phyloP scores from a whole-genome alignment of 257 asterid genomes.

The Solanum chiquidenum region DNA sequence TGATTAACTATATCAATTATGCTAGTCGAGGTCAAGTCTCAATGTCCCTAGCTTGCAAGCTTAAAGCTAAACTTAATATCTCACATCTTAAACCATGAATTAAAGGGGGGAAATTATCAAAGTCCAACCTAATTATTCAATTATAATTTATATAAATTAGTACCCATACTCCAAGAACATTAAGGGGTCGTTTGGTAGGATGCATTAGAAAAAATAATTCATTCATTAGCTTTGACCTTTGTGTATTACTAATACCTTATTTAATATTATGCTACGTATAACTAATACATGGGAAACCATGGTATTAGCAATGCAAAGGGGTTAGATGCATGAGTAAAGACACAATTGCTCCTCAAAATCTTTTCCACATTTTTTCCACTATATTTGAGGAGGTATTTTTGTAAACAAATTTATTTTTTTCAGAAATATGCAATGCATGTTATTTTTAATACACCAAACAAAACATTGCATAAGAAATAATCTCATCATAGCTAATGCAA shows the following conservation, averaged over 20 bases:
- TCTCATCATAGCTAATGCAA: background rate
- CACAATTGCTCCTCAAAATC: background rate
- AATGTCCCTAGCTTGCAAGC: background rate
- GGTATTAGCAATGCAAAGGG: background rate
- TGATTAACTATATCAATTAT: background rate
- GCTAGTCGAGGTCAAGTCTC: background rate
- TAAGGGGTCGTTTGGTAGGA: background rate
- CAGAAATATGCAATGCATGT: background rate
- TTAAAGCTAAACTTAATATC: background rate
- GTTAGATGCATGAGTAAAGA: background rate
- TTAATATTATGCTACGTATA: background rate
- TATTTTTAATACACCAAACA: too few relatives aligned
- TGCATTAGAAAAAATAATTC: background rate
- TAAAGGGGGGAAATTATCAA: background rate
- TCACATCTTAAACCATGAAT: background rate
- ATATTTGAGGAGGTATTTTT: background rate
- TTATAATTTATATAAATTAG: background rate
- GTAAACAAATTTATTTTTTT: background rate
- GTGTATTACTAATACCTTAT: background rate
- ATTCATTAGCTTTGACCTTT: background rate
- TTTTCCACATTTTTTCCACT: background rate
- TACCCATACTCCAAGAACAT: background rate
- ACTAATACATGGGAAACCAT: background rate
- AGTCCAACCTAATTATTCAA: background rate
- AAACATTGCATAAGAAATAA: background rate